A percentile compares a stretch with the other conserved stretches of the same genome.
Evolutionary conservation across 2,329 filamentous ascomycete species (phyloP).

Genomic region (Thielaviopsis euricoi): DNA sequence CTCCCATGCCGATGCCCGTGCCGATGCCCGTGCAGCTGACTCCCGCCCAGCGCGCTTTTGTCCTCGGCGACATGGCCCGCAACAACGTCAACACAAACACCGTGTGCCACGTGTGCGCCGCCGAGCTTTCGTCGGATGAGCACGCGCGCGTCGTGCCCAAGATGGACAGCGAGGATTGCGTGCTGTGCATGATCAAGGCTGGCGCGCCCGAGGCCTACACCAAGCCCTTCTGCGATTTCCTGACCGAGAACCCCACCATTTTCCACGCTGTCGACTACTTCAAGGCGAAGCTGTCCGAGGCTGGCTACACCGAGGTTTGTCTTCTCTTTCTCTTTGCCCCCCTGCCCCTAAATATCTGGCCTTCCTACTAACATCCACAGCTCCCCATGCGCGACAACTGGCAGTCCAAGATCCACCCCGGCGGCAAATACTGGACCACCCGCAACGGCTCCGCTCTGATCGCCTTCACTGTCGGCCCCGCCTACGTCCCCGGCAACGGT

Average conservation of each 20-base stretch:
- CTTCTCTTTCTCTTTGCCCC: background rate
- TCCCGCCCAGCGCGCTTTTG: slow-evolving; percentile 8
- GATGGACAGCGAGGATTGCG: slow-evolving; percentile 17
- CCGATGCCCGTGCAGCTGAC: background rate
- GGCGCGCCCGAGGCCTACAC: slow-evolving; percentile 50
- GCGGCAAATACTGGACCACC: slow-evolving; percentile 77
- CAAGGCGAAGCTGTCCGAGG: slow-evolving; percentile 49
- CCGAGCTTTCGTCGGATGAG: slow-evolving; percentile 12
- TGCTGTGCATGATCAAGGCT: slow-evolving; percentile 23
- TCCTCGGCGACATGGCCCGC: slow-evolving; percentile 9
- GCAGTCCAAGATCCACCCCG: slow-evolving; percentile 52
- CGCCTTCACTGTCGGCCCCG: slow-evolving; percentile 66
- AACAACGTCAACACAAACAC: background rate
- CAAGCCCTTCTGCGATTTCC: slow-evolving; percentile 71
- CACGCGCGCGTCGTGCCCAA: slow-evolving; percentile 6
- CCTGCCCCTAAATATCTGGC: too few species aligned
- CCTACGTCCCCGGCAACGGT: slow-evolving; percentile 72
- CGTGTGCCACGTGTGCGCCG: slow-evolving; percentile 13
- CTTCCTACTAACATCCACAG: slow-evolving; percentile 20
- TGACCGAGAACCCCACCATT: slow-evolving; percentile 79
- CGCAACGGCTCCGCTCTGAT: slow-evolving; percentile 77
- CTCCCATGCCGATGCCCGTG: background rate
- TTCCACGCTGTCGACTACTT: slow-evolving; percentile 81
- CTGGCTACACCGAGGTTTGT: slow-evolving; percentile 56
- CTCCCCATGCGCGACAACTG: slow-evolving; percentile 68